Conservation (phyloP, 2,329 filamentous ascomycete genomes). For the Penicillium janthinellum region DNA sequence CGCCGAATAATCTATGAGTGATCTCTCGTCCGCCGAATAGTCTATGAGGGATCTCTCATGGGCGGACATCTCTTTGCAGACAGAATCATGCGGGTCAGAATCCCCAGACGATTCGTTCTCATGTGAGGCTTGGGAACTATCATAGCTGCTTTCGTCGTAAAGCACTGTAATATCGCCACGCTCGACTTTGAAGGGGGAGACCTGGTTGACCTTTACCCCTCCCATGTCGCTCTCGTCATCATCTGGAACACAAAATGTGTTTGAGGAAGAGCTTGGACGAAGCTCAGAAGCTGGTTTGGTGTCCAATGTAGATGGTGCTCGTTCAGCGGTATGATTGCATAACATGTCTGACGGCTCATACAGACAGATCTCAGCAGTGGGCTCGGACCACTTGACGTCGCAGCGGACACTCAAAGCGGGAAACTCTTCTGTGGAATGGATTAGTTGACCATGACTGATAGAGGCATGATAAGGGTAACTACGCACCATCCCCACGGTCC, state of each 20-base stretch:
- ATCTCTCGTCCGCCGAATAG: neutral
- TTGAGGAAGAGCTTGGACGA: constrained; percentile 24
- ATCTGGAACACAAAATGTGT: constrained; percentile 46
- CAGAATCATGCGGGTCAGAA: constrained; percentile 3
- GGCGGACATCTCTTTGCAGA: neutral
- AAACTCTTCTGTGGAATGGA: constrained; percentile 28
- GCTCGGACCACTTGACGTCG: constrained; percentile 30
- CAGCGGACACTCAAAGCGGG: constrained; percentile 37
- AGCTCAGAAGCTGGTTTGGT: constrained; percentile 6
- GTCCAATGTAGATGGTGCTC: neutral
- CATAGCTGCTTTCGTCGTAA: neutral
- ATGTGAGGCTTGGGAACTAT: neutral
- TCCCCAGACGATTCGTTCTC: neutral
- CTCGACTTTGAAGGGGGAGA: neutral
- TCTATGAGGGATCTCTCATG: constrained; percentile 4
- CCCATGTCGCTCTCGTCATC: constrained; percentile 41
- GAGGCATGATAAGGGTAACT: neutral
- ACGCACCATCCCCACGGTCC: constrained; percentile 48
- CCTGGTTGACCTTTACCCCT: constrained; percentile 2
- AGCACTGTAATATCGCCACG: neutral
- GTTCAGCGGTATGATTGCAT: neutral
- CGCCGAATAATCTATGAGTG: neutral
- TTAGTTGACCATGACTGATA: neutral
- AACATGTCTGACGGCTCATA: neutral
- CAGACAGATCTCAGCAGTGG: neutral